phyloP scores from a whole-genome alignment of 2,329 filamentous ascomycete species.

The Cercospora sp. region DNA sequence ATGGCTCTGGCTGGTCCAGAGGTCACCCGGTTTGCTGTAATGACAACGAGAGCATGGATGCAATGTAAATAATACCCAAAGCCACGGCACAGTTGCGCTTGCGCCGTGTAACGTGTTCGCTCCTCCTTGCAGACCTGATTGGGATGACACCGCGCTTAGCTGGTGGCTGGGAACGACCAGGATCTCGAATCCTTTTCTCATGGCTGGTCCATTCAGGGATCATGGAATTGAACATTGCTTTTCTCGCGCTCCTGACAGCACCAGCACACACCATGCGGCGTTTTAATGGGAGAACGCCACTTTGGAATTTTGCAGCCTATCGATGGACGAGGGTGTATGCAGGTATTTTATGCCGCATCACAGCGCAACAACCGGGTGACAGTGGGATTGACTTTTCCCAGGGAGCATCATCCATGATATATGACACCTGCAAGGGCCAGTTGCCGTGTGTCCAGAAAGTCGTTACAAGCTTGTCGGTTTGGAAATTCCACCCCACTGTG shows the following conservation, averaged over 20 bases:
- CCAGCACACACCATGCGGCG: not conserved
- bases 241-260: not conserved
- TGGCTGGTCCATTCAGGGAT: not conserved
- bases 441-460: not conserved
- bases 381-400: conserved; percentile 15
- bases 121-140: conserved; percentile 11
- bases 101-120: conserved; percentile 21
- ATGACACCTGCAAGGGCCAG: not conserved
- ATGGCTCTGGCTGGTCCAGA: conserved; percentile 16
- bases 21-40: conserved; percentile 10
- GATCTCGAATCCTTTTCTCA: not conserved
- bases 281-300: not conserved
- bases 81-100: not conserved
- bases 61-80: conserved; percentile 23
- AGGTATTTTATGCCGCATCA: conserved; percentile 15
- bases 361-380: not conserved
- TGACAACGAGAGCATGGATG: conserved; percentile 17
- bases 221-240: not conserved
- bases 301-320: not conserved
- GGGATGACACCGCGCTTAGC: not conserved
- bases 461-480: not conserved
- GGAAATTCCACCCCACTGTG: not conserved
- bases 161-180: not conserved
- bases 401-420: conserved; percentile 6
- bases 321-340: conserved; percentile 2